A percentile compares a stretch with the other conserved stretches of the same genome.
Evolutionary conservation across 441 rosid species (phyloP).

Genomic region (Populus trichocarpa): DNA sequence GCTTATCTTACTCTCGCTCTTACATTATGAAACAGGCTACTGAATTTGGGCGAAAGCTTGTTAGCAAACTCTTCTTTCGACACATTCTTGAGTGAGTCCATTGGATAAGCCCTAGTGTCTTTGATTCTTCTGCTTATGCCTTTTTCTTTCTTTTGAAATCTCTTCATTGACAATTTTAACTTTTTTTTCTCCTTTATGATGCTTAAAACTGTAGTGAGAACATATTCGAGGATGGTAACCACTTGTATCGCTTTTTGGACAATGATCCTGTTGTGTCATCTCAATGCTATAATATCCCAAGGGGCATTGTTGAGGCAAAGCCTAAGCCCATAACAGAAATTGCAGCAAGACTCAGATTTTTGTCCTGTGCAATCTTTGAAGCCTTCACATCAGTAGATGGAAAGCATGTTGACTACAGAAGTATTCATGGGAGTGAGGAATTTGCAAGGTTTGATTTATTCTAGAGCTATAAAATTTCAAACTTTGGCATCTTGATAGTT

Average conservation of each 20-base stretch:
- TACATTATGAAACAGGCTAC: constrained; percentile 47
- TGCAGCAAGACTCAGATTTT: constrained; percentile 61
- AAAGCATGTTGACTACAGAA: constrained; percentile 80
- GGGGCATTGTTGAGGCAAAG: constrained; percentile 72
- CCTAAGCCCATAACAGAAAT: constrained; percentile 67
- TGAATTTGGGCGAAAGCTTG: constrained; percentile 83
- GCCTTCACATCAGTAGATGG: constrained; percentile 77
- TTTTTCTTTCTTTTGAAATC: constrained; percentile 6
- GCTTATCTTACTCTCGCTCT: background rate
- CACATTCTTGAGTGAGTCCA: constrained; percentile 72
- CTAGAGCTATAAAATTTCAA: background rate
- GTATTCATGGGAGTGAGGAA: constrained; percentile 90
- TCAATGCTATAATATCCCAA: constrained; percentile 79
- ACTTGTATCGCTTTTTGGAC: constrained; percentile 74
- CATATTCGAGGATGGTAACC: constrained; percentile 75
- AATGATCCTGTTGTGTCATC: constrained; percentile 69
- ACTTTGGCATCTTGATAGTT: constrained; percentile 3
- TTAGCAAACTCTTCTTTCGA: constrained; percentile 60
- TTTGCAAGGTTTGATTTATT: constrained; percentile 65
- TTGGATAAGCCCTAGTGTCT: background rate
- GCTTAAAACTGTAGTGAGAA: constrained; percentile 56
- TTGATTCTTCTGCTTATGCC: constrained; percentile 12
- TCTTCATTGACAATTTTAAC: constrained; percentile 1
- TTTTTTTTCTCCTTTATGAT: constrained; percentile 16
- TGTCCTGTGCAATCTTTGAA: constrained; percentile 68